phyloP scores from a whole-genome alignment of 2,329 filamentous ascomycete species.

The Myriosclerotinia scirpicola region DNA sequence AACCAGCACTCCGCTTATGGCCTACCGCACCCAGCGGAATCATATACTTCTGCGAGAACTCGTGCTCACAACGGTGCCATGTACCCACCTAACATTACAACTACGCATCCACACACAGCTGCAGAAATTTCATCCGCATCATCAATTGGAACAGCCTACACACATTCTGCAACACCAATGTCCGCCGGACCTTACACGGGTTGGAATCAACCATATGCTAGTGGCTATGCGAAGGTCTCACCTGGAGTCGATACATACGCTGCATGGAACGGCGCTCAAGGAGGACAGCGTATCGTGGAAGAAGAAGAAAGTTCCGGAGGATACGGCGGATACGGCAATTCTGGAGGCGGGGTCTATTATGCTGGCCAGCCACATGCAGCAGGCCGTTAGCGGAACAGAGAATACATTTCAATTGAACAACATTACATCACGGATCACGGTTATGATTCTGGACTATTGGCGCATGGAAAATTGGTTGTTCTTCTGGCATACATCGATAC shows the following conservation, averaged over 20 bases:
- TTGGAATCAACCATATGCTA: conserved; percentile 35
- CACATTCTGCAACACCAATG: conserved; percentile 28
- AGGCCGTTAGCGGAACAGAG: conserved; percentile 16
- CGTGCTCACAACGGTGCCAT: conserved; percentile 26
- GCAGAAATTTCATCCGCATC: conserved; percentile 31
- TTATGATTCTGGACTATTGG: conserved; percentile 13
- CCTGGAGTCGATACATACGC: conserved; percentile 35
- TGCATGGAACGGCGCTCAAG: conserved; percentile 33
- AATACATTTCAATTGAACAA: conserved; percentile 1
- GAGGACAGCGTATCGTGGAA: conserved; percentile 28
- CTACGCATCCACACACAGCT: conserved; percentile 29
- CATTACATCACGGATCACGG: conserved; percentile 10
- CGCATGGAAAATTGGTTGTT: conserved; percentile 7
- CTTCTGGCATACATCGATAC: conserved; percentile 9
- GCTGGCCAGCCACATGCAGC: conserved; percentile 31
- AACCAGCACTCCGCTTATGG: conserved; percentile 35
- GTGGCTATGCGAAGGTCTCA: conserved; percentile 34
- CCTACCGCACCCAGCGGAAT: conserved; percentile 24
- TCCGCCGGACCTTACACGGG: conserved; percentile 31
- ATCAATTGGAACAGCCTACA: conserved; percentile 30
- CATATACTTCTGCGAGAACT: conserved; percentile 15
- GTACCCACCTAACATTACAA: conserved; percentile 37
- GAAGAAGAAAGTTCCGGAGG: conserved; percentile 29
- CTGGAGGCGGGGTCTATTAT: conserved; percentile 34
- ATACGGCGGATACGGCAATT: conserved; percentile 34